Conservation (phyloP, 2,329 filamentous ascomycete species). For the Niveomyces coronatus region DNA sequence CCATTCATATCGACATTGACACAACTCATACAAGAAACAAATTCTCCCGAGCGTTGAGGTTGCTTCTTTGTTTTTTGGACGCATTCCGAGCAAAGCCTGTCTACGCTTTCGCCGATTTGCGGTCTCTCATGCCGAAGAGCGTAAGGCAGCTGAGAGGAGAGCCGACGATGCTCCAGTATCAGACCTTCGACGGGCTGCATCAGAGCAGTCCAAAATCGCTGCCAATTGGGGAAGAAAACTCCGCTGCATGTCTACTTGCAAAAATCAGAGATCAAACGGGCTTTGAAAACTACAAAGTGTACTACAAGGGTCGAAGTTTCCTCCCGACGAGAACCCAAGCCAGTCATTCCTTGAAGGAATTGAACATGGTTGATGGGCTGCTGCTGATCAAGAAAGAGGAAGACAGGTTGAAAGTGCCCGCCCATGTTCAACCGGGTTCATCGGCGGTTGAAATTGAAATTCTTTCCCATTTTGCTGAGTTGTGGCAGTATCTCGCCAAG, state of each 20-base stretch:
- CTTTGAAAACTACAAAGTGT: conserved; percentile 66
- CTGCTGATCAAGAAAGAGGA: conserved; percentile 55
- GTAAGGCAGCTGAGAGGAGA: conserved; percentile 50
- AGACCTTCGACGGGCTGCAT: conserved; percentile 54
- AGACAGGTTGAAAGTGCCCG: conserved; percentile 30
- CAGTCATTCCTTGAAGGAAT: conserved; percentile 54
- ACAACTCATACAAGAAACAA: conserved; percentile 41
- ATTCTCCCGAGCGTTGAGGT: conserved; percentile 58
- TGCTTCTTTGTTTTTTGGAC: conserved; percentile 57
- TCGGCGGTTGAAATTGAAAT: conserved; percentile 68
- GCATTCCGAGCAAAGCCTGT: conserved; percentile 52
- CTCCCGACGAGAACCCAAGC: conserved; percentile 49
- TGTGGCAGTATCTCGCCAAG: conserved; percentile 73
- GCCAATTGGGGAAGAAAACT: conserved; percentile 60
- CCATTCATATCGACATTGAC: conserved; percentile 37
- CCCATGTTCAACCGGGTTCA: conserved; percentile 38
- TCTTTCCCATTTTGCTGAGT: conserved; percentile 67
- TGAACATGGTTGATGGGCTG: conserved; percentile 54
- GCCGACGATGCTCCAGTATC: conserved; percentile 58
- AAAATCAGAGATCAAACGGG: conserved; percentile 59
- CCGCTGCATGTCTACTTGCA: conserved; percentile 56
- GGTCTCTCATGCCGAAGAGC: conserved; percentile 40
- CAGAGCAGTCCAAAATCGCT: conserved; percentile 52
- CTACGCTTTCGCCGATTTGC: conserved; percentile 48
- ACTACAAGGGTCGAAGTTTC: conserved; percentile 58